Conservation (phyloP, 2,329 filamentous ascomycete species). For the Davidsoniella virescens region DNA sequence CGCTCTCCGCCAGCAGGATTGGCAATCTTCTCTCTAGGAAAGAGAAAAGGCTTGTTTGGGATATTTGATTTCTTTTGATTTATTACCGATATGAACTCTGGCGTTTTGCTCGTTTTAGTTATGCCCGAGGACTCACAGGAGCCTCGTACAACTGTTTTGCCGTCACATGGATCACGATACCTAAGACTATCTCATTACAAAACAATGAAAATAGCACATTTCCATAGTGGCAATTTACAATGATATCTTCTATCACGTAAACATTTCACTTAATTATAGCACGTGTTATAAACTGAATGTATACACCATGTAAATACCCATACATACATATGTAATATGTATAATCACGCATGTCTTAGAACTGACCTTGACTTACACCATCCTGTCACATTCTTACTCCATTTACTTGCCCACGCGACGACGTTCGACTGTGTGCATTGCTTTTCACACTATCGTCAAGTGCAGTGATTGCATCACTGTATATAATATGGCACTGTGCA, state of each 20-base stretch:
- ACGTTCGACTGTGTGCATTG: too few relatives aligned
- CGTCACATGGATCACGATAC: slow-evolving; percentile 7
- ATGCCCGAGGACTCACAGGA: too few relatives aligned
- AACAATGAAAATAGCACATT: slow-evolving; percentile 6
- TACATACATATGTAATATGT: too few relatives aligned
- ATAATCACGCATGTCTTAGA: background rate
- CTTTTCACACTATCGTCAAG: too few relatives aligned
- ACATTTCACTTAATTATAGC: background rate
- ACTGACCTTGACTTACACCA: background rate
- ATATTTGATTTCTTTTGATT: slow-evolving; percentile 1
- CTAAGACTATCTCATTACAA: slow-evolving; percentile 4
- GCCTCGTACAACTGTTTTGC: too few relatives aligned
- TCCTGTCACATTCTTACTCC: too few relatives aligned
- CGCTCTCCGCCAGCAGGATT: slow-evolving; percentile 11
- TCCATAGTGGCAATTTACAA: background rate
- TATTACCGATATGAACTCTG: background rate
- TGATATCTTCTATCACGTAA: background rate
- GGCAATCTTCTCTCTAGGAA: slow-evolving; percentile 10
- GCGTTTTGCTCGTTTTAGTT: slow-evolving; percentile 3
- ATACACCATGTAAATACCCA: too few relatives aligned
- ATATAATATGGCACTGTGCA: too few relatives aligned
- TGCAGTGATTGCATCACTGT: too few relatives aligned
- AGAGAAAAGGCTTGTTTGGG: slow-evolving; percentile 8
- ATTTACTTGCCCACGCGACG: too few relatives aligned
- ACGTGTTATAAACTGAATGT: too few relatives aligned